Percentiles rank a stretch among this genome's conserved stretches.
Evolutionary conservation across 2,329 filamentous ascomycete genomes (phyloP).

Genomic region (Cercospora nicotianae): DNA sequence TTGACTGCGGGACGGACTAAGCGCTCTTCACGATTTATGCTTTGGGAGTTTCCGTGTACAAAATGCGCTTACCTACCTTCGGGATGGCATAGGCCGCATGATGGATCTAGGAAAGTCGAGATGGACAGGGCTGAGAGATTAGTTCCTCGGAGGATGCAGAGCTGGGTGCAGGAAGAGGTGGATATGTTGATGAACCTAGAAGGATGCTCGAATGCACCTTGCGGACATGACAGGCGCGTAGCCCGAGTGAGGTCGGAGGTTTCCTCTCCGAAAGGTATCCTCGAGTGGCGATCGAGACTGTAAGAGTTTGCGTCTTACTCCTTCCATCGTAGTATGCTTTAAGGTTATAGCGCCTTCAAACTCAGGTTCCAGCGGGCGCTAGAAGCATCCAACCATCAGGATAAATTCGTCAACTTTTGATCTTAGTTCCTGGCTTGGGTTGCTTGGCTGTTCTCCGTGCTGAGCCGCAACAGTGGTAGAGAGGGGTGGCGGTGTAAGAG

Average conservation of each 20-base stretch:
- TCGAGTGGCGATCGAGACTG: not conserved
- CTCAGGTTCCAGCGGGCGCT: not conserved
- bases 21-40: not conserved
- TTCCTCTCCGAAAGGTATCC: not conserved
- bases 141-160: not conserved
- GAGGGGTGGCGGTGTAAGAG: not conserved
- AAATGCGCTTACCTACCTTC: not conserved
- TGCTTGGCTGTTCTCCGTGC: not conserved
- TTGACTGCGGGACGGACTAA: not conserved
- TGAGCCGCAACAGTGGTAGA: not conserved
- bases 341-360: not conserved
- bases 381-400: not conserved
- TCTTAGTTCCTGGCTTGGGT: not conserved
- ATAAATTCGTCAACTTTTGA: not conserved
- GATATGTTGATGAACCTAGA: not conserved
- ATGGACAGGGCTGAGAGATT: not conserved
- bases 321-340: not conserved
- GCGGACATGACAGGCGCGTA: not conserved
- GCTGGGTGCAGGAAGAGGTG: not conserved
- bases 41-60: not conserved
- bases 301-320: not conserved
- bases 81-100: not conserved
- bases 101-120: not conserved
- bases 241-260: not conserved
- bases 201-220: not conserved